Base-by-base conservation (phyloP, 345 rosid genomes). In the Aquilaria malaccensis region DNA sequence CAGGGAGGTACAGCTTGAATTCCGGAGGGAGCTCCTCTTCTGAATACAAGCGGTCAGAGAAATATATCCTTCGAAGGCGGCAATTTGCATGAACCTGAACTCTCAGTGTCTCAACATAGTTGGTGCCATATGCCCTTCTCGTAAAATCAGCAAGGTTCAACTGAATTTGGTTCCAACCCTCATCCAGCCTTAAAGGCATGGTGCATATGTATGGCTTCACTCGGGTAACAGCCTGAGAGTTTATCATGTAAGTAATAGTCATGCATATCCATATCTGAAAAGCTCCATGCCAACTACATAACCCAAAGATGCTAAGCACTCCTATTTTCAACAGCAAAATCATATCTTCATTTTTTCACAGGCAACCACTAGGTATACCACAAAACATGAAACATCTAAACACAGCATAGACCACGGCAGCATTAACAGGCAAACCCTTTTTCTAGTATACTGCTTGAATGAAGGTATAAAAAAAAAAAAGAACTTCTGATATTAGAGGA, bases 11-110 rank as follows among this genome's bases (percentile, higher is more conserved):
- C 7, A 94, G 83, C 67, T 86, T 94, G 58, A 94, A 94, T 65
- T 94, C 99, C 0, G 97, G 97, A 12, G 99, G 99, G 59, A 94
- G 96, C 74, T 94, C 99, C 78, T 90, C 99, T 59, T 94, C 99
- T 0, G 96, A 88, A 81, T 94, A 94, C 55, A 94, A 79, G 54
- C 95, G 92, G 52, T 88, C 96, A 1, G 99, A 82, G 76, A 94
- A 94, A 71, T 90, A 94, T 69, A 94, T 85, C 72, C 97, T 81
- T 67, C 97, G 79, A 30, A 90, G 80, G 11, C 93, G 93, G 74
- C 97, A 94, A 67, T 88, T 90, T 53, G 96, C 97, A 71, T 94
- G 99, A 68, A 94, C 82, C 87, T 90, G 99, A 77, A 94, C 96
- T 52, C 96, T 77, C 67, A 90, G 69, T 11, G 99, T 94, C 81